Evolutionary conservation across 257 asterid species (phyloP).

Genomic region (Ehretia macrophylla): DNA sequence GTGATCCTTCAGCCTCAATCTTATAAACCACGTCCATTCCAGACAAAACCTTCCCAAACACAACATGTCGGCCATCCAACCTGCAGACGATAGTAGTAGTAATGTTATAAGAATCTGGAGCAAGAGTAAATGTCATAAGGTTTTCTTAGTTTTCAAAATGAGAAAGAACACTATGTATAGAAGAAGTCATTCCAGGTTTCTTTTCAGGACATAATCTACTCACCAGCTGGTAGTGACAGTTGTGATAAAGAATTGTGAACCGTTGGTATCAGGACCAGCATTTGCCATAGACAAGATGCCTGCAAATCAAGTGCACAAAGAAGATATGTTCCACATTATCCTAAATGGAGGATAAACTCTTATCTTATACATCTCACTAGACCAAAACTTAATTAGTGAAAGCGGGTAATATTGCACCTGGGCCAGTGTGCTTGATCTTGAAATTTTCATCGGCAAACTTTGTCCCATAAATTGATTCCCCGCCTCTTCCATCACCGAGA

Average conservation of each 20-base stretch:
- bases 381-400: background rate
- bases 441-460: slow-evolving; percentile 92
- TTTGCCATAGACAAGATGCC: slow-evolving; percentile 91
- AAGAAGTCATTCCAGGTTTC: too few relatives aligned
- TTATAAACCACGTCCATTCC: slow-evolving; percentile 7
- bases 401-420: slow-evolving; percentile 37
- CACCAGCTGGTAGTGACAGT: slow-evolving; percentile 98
- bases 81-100: too few relatives aligned
- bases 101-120: too few relatives aligned
- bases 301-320: slow-evolving; percentile 20
- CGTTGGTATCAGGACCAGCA: slow-evolving; percentile 82
- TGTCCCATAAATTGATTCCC: slow-evolving; percentile 87
- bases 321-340: background rate
- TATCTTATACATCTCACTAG: background rate
- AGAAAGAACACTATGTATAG: too few relatives aligned
- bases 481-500: slow-evolving; percentile 96
- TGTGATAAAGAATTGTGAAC: slow-evolving; percentile 98
- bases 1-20: slow-evolving; percentile 1
- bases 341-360: too few relatives aligned
- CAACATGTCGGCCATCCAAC: slow-evolving; percentile 7
- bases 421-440: slow-evolving; percentile 92
- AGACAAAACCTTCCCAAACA: slow-evolving; percentile 1
- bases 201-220: slow-evolving; percentile 1
- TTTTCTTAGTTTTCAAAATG: too few relatives aligned
- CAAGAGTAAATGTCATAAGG: too few relatives aligned